Evolutionary conservation across 2,329 filamentous ascomycete genomes (phyloP).

Genomic region (Meredithiella fracta): DNA sequence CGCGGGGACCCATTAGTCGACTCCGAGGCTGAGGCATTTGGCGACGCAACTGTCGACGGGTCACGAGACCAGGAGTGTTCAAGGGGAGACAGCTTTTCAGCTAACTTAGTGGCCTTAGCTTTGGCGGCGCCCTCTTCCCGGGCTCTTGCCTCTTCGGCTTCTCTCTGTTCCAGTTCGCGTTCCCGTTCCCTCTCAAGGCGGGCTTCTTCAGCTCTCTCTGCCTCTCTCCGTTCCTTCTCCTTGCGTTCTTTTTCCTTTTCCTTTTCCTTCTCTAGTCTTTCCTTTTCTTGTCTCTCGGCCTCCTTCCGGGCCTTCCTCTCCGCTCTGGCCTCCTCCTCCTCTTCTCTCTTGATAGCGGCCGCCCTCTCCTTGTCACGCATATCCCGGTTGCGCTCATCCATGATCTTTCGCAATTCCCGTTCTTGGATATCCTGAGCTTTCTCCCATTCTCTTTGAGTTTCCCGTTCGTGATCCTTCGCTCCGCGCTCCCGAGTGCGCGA

Average conservation of each 20-base stretch:
- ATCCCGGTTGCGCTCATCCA: background rate
- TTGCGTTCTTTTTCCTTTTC: background rate
- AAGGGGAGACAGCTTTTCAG: background rate
- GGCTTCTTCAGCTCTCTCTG: background rate
- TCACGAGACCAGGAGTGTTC: background rate
- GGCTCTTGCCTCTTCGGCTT: background rate
- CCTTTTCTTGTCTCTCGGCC: background rate
- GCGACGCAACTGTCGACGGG: background rate
- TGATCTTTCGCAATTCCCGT: background rate
- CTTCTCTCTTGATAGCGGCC: background rate
- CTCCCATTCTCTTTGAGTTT: background rate
- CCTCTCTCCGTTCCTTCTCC: background rate
- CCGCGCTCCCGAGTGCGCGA: conserved; percentile 4
- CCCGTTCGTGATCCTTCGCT: background rate
- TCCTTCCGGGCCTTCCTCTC: background rate
- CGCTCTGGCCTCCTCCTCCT: background rate
- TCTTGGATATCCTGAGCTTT: background rate
- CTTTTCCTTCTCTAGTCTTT: background rate
- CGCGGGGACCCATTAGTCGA: background rate
- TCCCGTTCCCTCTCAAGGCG: background rate
- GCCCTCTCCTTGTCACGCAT: background rate
- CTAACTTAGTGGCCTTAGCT: background rate
- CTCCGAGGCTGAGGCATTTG: no score
- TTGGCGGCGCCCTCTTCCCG: background rate
- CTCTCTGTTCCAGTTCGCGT: background rate